Conservation (phyloP, 2,329 filamentous ascomycete species). For the Pyricularia pennisetigena region DNA sequence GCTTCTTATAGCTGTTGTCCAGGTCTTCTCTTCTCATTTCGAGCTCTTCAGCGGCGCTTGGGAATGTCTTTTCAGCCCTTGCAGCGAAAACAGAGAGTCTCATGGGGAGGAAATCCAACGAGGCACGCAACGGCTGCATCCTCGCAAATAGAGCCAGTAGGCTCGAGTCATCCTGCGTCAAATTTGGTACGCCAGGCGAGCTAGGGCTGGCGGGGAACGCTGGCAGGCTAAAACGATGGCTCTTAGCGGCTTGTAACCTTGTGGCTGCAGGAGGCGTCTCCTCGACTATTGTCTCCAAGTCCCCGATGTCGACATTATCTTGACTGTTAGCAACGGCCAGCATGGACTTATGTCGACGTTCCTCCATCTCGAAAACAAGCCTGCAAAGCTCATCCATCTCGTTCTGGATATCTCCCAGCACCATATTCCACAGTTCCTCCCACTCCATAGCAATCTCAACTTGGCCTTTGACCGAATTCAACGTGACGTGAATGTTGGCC, state of each 20-base stretch:
- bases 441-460: constrained; percentile 98
- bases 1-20: constrained; percentile 77
- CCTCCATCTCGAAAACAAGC: constrained; percentile 95
- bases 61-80: constrained; percentile 69
- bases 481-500: constrained; percentile 66
- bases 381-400: constrained; percentile 55
- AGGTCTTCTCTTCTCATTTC: constrained; percentile 64
- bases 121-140: constrained; percentile 89
- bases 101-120: constrained; percentile 94
- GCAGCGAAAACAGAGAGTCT: constrained; percentile 76
- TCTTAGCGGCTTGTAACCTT: constrained; percentile 38
- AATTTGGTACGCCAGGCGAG: constrained; percentile 43
- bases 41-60: constrained; percentile 83
- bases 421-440: constrained; percentile 93
- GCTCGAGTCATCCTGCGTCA: constrained; percentile 73
- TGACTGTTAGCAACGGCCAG: constrained; percentile 36
- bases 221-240: constrained; percentile 58
- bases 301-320: constrained; percentile 67
- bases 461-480: constrained; percentile 76
- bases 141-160: constrained; percentile 84
- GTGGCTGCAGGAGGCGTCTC: constrained; percentile 54
- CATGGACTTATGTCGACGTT: constrained; percentile 75
- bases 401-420: constrained; percentile 84
- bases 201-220: constrained; percentile 53
- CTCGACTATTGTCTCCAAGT: constrained; percentile 88